Evolutionary conservation across 1,139 yeast species (phyloP).

Genomic region (Taphrina deformans): DNA sequence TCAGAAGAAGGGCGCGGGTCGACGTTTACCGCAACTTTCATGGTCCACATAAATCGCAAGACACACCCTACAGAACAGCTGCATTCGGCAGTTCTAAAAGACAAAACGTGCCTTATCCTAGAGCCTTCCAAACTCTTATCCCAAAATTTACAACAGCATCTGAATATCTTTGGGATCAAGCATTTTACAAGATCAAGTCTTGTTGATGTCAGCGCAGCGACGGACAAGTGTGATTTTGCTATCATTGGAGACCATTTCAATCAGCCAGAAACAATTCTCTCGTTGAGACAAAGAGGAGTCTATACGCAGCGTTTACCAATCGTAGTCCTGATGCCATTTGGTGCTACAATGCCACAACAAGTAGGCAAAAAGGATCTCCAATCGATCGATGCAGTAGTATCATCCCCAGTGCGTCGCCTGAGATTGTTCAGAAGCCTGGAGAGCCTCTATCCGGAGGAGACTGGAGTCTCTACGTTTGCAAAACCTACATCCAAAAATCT

Average conservation of each 20-base stretch:
- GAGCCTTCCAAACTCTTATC: conserved; percentile 4
- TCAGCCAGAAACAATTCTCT: conserved; percentile 26
- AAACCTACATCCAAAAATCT: not conserved
- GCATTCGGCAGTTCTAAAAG: not conserved
- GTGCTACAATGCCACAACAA: conserved; percentile 28
- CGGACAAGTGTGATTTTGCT: conserved; percentile 13
- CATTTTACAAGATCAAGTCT: not conserved
- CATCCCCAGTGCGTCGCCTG: conserved; percentile 17
- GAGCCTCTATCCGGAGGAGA: conserved; percentile 13
- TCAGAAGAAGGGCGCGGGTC: conserved; percentile 21
- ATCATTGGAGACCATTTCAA: conserved; percentile 29
- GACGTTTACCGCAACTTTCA: conserved; percentile 19
- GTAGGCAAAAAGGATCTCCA: conserved; percentile 7
- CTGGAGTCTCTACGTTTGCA: conserved; percentile 1
- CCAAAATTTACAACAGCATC: conserved; percentile 3
- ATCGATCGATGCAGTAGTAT: conserved; percentile 22
- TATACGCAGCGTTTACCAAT: conserved; percentile 5
- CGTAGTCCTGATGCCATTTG: conserved; percentile 31
- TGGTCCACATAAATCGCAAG: not conserved
- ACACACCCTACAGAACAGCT: conserved; percentile 2
- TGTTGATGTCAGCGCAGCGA: not conserved
- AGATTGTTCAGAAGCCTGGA: conserved; percentile 8
- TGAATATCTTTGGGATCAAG: conserved; percentile 7
- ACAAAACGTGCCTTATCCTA: conserved; percentile 14
- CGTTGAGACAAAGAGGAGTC: conserved; percentile 4